phyloP scores from a whole-genome alignment of 441 rosid genomes.

The Euphorbia corollata region DNA sequence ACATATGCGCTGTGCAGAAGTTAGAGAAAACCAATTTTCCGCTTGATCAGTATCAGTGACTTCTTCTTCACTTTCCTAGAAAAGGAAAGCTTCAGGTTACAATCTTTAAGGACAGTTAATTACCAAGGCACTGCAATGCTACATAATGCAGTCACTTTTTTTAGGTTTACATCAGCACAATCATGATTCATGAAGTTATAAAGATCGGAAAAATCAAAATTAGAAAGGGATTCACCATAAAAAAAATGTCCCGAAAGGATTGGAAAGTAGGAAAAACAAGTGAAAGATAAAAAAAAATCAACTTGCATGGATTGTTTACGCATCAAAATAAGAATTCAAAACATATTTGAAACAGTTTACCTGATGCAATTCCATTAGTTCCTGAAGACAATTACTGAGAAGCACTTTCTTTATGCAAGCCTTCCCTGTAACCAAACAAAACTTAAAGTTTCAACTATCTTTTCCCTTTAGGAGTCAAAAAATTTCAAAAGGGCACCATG shows the following conservation, averaged over 20 bases:
- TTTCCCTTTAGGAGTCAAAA: neutral
- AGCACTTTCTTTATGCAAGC: constrained; percentile 96
- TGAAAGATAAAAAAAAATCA: neutral
- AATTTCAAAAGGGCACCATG: neutral
- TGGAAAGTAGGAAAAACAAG: too few relatives aligned
- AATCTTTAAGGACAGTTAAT: constrained; percentile 1
- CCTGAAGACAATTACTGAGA: constrained; percentile 96
- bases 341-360: constrained; percentile 28
- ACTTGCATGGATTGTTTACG: neutral
- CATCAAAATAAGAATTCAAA: neutral
- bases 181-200: neutral
- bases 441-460: constrained; percentile 13
- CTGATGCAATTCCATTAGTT: constrained; percentile 99
- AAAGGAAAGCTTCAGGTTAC: constrained; percentile 11
- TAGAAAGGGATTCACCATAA: neutral
- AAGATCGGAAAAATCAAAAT: neutral
- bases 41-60: constrained; percentile 96
- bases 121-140: constrained; percentile 1
- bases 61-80: constrained; percentile 94
- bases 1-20: constrained; percentile 95
- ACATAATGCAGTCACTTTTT: constrained; percentile 4
- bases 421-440: constrained; percentile 50
- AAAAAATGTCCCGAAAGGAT: neutral
- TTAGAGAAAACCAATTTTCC: constrained; percentile 98
- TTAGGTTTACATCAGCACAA: neutral